Evolutionary conservation across 139 green algal species (phyloP), one percentile per base, ranked within the genome.

Genomic region (Ettlia oleoabundans): DNA sequence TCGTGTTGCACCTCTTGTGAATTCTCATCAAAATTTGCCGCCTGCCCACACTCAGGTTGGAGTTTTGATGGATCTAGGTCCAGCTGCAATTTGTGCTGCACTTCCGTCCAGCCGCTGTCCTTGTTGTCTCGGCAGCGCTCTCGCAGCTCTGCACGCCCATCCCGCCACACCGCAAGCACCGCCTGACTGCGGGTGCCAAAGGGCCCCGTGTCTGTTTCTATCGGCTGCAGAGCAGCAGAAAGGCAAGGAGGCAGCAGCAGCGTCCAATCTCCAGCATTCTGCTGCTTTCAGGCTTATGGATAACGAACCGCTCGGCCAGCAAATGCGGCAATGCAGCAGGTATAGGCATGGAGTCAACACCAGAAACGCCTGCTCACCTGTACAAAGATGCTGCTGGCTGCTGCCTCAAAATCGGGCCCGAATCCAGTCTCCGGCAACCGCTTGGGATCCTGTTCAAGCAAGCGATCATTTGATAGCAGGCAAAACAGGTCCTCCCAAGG

Each of bases 121-220:
- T 18, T 18, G 1, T n/a, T 5, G 1, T 35, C 24, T 13, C 66
- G 42, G 40, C 63, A 84, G 22, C 38, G 52, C 55, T 89, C 85
- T 9, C 81, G 42, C 32, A 84, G 75, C 66, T 89, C 80, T 9
- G 37, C 80, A 5, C n/a, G 30, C 8, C 80, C 73, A 69, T 89
- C 81, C 13, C 32, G 35, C 72, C 63, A 35, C 22, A 84, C 74
- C 3, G 66, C 85, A 37, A 89, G 15, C 35, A 86, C 65, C 1
- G 58, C 80, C n/a, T 84, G 58, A 38, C 58, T 80, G 55, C 85
- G 80, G 10, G 85, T 89, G 40, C 80, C 85, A 62, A 58, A 84
- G 40, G 41, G 4, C 28, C 64, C 78, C 38, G 24, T 30, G n/a
- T 9, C 53, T 1, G 78, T 69, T 15, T 63, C 63, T 21, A 76